These are phyloP conservation scores for Neopestalotiopsis rosae DNA, from an alignment of 2,329 filamentous ascomycete species.

Conservation along the genomic window DNA sequence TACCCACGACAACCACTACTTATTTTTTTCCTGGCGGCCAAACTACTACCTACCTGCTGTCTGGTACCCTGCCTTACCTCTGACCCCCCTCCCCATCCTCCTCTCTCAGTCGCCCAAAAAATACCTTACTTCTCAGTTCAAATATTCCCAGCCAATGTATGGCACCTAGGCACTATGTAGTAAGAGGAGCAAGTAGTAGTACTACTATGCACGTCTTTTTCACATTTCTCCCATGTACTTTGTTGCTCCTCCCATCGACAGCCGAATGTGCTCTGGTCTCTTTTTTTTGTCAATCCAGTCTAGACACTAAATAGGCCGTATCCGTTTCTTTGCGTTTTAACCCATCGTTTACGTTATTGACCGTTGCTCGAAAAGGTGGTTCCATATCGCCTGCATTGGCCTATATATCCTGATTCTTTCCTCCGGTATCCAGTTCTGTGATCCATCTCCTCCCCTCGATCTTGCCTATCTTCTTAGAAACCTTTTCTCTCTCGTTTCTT, in stretches of 20 bases:
- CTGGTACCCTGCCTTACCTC: background rate
- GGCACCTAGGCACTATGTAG: background rate
- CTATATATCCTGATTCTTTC: constrained; percentile 53
- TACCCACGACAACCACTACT: constrained; percentile 1
- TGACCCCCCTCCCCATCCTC: background rate
- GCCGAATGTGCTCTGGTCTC: constrained; percentile 12
- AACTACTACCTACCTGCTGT: constrained; percentile 1
- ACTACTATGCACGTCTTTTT: constrained; percentile 1
- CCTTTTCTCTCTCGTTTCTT: constrained; percentile 24
- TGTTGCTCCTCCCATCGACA: background rate
- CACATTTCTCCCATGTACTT: constrained; percentile 12
- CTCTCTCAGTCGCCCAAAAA: background rate
- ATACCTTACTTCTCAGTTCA: background rate
- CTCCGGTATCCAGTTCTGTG: constrained; percentile 21
- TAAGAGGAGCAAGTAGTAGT: background rate
- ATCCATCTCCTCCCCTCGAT: constrained; percentile 21
- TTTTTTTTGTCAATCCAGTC: constrained; percentile 10
- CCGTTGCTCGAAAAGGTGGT: constrained; percentile 29
- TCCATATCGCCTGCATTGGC: constrained; percentile 31
- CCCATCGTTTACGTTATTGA: constrained; percentile 29
- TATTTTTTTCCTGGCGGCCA: background rate
- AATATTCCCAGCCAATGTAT: background rate
- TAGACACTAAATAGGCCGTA: constrained; percentile 32
- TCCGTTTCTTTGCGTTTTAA: constrained; percentile 32
- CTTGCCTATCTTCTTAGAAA: constrained; percentile 15